A percentile compares a stretch with the other conserved stretches of the same genome.
These are phyloP conservation scores for Nigrospora osmanthi DNA, from an alignment of 2,329 filamentous ascomycete species.

Conservation along the genomic window DNA sequence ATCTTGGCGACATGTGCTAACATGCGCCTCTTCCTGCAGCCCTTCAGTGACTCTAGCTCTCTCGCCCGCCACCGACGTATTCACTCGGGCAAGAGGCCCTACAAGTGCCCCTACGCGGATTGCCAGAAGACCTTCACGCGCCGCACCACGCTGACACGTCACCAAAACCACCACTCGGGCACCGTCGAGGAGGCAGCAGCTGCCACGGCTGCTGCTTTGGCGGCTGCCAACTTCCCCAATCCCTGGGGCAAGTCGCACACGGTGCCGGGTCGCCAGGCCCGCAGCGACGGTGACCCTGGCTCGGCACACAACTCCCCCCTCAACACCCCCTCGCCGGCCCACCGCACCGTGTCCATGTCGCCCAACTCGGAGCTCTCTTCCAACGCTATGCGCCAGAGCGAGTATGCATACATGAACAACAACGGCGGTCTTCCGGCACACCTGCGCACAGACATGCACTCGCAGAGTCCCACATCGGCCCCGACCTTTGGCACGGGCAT, in stretches of 20 bases:
- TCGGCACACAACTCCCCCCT: constrained; percentile 67
- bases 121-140: constrained; percentile 98
- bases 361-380: constrained; percentile 68
- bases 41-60: constrained; percentile 93
- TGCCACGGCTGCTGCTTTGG: constrained; percentile 79
- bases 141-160: constrained; percentile 86
- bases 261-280: constrained; percentile 30
- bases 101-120: constrained; percentile 95
- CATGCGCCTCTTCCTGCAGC: constrained; percentile 41
- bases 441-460: constrained; percentile 66
- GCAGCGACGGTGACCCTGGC: constrained; percentile 63
- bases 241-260: constrained; percentile 10
- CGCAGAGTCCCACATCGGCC: constrained; percentile 60
- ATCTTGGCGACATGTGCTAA: background rate
- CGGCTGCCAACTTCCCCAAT: constrained; percentile 26
- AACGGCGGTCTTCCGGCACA: constrained; percentile 76
- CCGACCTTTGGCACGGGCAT: constrained; percentile 51
- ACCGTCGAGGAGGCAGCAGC: constrained; percentile 90
- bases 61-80: constrained; percentile 89
- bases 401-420: constrained; percentile 71
- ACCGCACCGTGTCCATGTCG: constrained; percentile 72
- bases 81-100: constrained; percentile 90
- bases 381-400: constrained; percentile 61
- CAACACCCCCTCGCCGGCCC: constrained; percentile 76
- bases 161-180: constrained; percentile 92